Evolutionary conservation across 1,284 basidiomycete species (phyloP), one percentile per base, ranked within the genome.

Genomic region (Uromyces viciae-fabae): DNA sequence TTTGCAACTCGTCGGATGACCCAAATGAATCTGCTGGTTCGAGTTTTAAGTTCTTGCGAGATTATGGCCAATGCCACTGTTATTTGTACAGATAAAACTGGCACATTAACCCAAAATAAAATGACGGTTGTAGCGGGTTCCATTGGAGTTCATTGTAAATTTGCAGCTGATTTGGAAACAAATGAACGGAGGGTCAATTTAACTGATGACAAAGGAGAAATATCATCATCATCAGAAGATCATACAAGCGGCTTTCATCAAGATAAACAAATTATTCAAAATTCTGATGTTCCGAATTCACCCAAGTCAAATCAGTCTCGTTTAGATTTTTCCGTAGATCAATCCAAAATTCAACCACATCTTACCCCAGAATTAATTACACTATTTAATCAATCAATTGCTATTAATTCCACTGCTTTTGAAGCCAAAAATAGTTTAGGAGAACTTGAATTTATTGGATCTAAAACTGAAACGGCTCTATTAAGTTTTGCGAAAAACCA

Each of bases 111-210:
- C 0, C 81, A 82, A 33, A 83, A 83, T 58, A 81, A 83, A 36
- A 83, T 83, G 82, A 77, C 80, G 8, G 75, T 83, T 9, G 82
- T 83, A 14, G 82, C 82, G 36, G 82, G 82, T 25, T 81, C 82
- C n/a, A 78, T 83, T 49, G 82, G 74, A 28, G 90, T 97, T 74
- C 91, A 95, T 84, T 92, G 92, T 85, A 98, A 98, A 87, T 98
- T 98, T 84, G 95, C 94, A 31, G 90, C 90, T 66, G 88, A 89
- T 31, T 89, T 98, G 56, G 88, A 91, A 82, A 91, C 93, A 78
- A 95, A 96, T 86, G 87, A 88, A 56, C 87, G 89, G 0, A 90
- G 94, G 69, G 90, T 92, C 82, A 75, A 75, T 43, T n/a, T n/a
- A n/a, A 94, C 95, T 84, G 92, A 91, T 46, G 90, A 91, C 14